These are phyloP conservation scores for Serendipita sp. DNA, from an alignment of 768 basidiomycete species.

Conservation along the genomic window DNA sequence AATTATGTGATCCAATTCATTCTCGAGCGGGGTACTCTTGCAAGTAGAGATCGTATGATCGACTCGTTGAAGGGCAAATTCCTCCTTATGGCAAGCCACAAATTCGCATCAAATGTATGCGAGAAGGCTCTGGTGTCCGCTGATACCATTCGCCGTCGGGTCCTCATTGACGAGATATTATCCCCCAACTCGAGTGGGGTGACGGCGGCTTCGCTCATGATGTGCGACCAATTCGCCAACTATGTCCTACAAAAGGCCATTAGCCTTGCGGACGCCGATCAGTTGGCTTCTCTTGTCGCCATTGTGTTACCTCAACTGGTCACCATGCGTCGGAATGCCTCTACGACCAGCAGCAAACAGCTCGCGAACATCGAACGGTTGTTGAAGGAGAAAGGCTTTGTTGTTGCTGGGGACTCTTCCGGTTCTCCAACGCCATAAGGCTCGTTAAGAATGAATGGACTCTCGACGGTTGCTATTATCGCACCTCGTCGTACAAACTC, in stretches of 20 bases:
- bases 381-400: neutral
- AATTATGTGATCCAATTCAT: constrained; percentile 95
- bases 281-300: constrained; percentile 46
- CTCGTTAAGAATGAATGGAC: neutral
- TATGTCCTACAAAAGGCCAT: constrained; percentile 76
- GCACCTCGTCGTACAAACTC: too few relatives aligned
- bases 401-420: neutral
- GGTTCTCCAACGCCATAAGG: neutral
- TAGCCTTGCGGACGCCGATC: constrained; percentile 48
- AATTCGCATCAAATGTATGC: constrained; percentile 91
- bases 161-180: constrained; percentile 72
- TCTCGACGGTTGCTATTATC: too few relatives aligned
- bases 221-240: constrained; percentile 87
- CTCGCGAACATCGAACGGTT: constrained; percentile 20
- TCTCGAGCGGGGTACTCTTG: constrained; percentile 56
- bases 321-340: constrained; percentile 51
- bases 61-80: constrained; percentile 60
- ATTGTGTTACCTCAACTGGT: constrained; percentile 50
- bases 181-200: constrained; percentile 43
- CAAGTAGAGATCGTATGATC: constrained; percentile 52
- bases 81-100: constrained; percentile 64
- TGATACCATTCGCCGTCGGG: constrained; percentile 42
- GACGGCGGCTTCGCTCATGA: constrained; percentile 47
- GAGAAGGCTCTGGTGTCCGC: constrained; percentile 72
- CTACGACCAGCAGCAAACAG: constrained; percentile 30